Percentiles rank a stretch among this genome's conserved stretches.
These are phyloP conservation scores for Sarocladiaceae sp. DNA, from an alignment of 2,329 filamentous ascomycete species.

Conservation along the genomic window DNA sequence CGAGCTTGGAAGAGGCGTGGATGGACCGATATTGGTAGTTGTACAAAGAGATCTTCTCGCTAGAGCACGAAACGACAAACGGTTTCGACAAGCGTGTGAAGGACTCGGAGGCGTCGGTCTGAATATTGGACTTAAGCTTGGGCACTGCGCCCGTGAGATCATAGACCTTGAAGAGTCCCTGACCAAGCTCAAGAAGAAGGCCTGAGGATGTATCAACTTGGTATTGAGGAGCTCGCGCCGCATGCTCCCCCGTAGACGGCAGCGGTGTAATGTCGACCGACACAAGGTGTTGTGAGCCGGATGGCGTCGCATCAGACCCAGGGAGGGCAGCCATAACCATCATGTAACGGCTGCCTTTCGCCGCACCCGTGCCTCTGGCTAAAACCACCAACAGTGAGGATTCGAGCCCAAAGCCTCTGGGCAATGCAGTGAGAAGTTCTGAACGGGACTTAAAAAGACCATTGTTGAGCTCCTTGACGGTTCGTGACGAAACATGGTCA, in stretches of 20 bases:
- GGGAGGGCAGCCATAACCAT: conserved; percentile 26
- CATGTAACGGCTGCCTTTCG: conserved; percentile 24
- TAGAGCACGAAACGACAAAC: conserved; percentile 59
- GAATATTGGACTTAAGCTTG: conserved; percentile 51
- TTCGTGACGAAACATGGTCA: conserved; percentile 44
- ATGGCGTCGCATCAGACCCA: conserved; percentile 11
- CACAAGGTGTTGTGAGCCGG: conserved; percentile 30
- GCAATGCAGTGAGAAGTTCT: conserved; percentile 48
- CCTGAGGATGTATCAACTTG: conserved; percentile 61
- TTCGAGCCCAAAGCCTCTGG: conserved; percentile 39
- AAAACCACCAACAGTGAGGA: conserved; percentile 53
- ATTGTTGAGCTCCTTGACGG: conserved; percentile 44
- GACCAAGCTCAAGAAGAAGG: conserved; percentile 55
- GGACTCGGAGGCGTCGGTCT: conserved; percentile 49
- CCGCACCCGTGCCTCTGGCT: conserved; percentile 30
- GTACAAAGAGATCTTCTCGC: conserved; percentile 55
- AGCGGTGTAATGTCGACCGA: conserved; percentile 36
- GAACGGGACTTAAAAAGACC: conserved; percentile 52
- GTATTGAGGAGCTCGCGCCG: conserved; percentile 30
- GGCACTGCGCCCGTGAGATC: conserved; percentile 61
- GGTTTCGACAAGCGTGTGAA: conserved; percentile 65
- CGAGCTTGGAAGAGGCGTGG: conserved; percentile 45
- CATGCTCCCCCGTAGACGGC: conserved; percentile 15
- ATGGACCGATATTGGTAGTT: conserved; percentile 65
- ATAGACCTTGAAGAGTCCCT: conserved; percentile 54